These are phyloP conservation scores for Saccharomycopsis fibuligera DNA, from an alignment of 805 yeast genomes.

Conservation along the genomic window DNA sequence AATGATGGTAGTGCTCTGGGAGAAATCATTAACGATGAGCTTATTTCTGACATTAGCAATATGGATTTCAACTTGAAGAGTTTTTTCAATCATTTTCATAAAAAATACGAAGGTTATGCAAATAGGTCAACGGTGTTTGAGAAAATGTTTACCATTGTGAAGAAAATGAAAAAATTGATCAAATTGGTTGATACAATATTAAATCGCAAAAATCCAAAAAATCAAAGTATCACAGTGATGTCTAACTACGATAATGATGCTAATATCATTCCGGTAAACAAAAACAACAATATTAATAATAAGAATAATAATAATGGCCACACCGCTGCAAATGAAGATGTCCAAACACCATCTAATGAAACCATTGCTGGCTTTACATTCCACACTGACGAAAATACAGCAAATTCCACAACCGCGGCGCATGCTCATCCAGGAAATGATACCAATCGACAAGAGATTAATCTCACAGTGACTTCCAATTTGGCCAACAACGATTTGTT, in stretches of 20 bases:
- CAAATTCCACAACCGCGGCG: too few relatives aligned
- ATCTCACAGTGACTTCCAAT: slow-evolving; percentile 31
- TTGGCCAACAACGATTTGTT: slow-evolving; percentile 55
- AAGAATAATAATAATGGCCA: too few relatives aligned
- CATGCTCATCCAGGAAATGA: too few relatives aligned
- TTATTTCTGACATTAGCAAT: slow-evolving; percentile 13
- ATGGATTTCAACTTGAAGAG: slow-evolving; percentile 20
- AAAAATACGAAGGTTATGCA: slow-evolving; percentile 16
- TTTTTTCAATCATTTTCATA: slow-evolving; percentile 19
- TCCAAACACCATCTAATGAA: too few relatives aligned
- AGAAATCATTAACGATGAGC: slow-evolving; percentile 22
- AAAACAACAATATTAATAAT: not conserved
- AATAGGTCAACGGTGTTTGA: slow-evolving; percentile 16
- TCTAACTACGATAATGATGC: not conserved
- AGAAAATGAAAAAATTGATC: slow-evolving; percentile 20
- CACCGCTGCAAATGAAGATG: too few relatives aligned
- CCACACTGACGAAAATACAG: not conserved
- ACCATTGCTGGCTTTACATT: slow-evolving; percentile 19
- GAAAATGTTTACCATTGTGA: slow-evolving; percentile 22
- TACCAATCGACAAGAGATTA: not conserved
- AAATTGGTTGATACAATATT: slow-evolving; percentile 18
- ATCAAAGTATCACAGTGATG: not conserved
- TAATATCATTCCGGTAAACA: not conserved
- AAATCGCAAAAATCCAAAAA: slow-evolving; percentile 7
- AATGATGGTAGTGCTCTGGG: slow-evolving; percentile 29